Conservation (phyloP, 306 rosid genomes). For the Lathyrus tuberosus region DNA sequence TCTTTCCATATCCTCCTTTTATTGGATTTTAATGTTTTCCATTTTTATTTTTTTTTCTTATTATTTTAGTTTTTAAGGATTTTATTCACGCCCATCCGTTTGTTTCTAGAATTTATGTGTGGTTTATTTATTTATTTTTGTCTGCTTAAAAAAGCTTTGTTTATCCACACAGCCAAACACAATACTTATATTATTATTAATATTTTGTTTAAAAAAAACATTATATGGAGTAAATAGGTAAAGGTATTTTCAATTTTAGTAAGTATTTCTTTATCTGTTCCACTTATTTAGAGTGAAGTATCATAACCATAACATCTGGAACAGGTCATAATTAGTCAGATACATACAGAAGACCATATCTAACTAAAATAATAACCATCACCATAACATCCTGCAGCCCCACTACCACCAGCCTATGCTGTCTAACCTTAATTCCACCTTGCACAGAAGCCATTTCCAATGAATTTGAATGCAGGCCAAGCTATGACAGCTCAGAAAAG, state of each 20-base stretch:
- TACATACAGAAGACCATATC: neutral
- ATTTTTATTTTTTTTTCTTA: neutral
- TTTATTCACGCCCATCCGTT: neutral
- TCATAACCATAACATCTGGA: neutral
- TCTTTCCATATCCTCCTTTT: constrained; percentile 1
- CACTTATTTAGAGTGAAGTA: neutral
- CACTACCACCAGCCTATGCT: neutral
- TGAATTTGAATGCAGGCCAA: neutral
- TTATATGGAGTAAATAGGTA: neutral
- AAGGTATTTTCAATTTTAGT: neutral
- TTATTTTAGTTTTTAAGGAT: neutral
- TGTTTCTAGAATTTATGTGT: neutral
- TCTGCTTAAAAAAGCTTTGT: neutral
- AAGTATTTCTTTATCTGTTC: neutral
- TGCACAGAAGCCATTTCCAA: neutral
- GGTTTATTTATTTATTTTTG: neutral
- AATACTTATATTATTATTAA: neutral
- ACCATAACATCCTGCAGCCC: neutral
- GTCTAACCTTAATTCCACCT: neutral
- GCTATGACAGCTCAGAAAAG: neutral
- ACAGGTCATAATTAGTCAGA: neutral
- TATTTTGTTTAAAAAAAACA: neutral
- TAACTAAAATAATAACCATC: constrained; percentile 4
- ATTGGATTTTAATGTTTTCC: constrained; percentile 1
- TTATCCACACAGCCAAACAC: neutral